phyloP scores from a whole-genome alignment of 73 alveolate genomes.

The Uronychia binucleata region DNA sequence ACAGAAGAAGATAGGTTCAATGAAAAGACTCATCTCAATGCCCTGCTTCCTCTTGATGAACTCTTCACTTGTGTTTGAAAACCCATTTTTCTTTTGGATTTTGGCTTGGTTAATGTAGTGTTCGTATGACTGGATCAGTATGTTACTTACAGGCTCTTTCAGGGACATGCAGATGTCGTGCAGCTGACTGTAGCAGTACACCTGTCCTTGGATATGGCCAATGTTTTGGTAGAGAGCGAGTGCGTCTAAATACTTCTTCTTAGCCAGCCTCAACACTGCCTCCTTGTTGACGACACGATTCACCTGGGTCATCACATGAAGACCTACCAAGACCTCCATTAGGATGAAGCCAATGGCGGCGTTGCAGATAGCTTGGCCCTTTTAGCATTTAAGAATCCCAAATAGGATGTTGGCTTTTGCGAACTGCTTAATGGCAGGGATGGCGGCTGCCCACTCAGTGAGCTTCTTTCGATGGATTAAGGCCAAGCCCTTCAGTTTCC shows the following conservation, averaged over 20 bases:
- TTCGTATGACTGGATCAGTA: neutral
- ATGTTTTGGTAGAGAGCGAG: slow-evolving; percentile 3
- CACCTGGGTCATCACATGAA: neutral
- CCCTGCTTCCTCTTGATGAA: slow-evolving; percentile 36
- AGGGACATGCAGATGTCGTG: slow-evolving; percentile 17
- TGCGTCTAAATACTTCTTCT: slow-evolving; percentile 19
- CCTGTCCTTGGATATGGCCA: slow-evolving; percentile 11
- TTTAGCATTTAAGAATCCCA: slow-evolving; percentile 12
- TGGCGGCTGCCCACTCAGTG: slow-evolving; percentile 7
- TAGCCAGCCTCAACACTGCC: neutral
- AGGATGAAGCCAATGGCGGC: slow-evolving; percentile 23
- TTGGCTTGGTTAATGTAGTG: neutral
- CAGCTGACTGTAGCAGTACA: slow-evolving; percentile 14
- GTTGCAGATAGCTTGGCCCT: slow-evolving; percentile 22
- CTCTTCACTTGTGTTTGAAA: neutral
- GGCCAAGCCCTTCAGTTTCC: slow-evolving; percentile 28
- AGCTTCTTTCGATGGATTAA: slow-evolving; percentile 19
- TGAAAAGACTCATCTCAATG: slow-evolving; percentile 17
- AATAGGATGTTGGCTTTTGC: slow-evolving; percentile 15
- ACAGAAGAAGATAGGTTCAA: slow-evolving; percentile 30
- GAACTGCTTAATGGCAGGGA: slow-evolving; percentile 29
- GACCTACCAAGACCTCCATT: slow-evolving; percentile 2
- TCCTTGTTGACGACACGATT: neutral
- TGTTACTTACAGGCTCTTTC: neutral
- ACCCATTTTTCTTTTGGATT: neutral